Evolutionary conservation across 2,329 filamentous ascomycete genomes (phyloP), one percentile per base, ranked within the genome.

Genomic region (Claviceps maximensis): DNA sequence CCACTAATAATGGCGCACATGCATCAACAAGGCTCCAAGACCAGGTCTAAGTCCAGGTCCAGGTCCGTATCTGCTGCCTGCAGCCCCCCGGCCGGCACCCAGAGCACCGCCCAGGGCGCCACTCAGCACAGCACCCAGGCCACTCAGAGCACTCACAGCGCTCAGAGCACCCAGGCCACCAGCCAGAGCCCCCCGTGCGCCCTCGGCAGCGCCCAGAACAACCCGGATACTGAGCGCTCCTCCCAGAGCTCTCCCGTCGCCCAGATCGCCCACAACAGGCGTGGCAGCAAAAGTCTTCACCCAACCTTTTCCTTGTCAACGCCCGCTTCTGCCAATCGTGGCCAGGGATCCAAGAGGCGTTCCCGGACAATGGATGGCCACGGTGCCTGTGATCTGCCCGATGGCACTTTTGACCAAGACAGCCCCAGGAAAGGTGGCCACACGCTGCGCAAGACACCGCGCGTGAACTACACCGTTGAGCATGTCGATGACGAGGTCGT

Each of bases 361-460:
- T 70, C 69, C 50, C 70, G 70, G 49, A 71, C 68, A 52, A 70
- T 72, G 60, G 72, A 74, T n/a, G 66, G 60, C 55, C 65, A 60
- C 51, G 58, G 56, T 53, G 67, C 60, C 55, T 66, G 60, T 50
- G 58, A 56, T 52, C 61, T 67, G 33, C 61, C 60, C 46, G 60
- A 65, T 53, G 70, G 66, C 15, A 69, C 71, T n/a, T 73, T 74
- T 46, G 75, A 77, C 23, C 67, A 70, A 40, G 68, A 73, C 57
- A 73, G 71, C 54, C 78, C 73, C 51, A 73, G 69, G 52, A 82
- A 81, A 62, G 78, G 78, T 51, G 77, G 78, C 49, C 78, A 80
- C 65, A 78, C 77, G 36, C 71, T 82, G 31, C 72, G 78, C 57
- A 79, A 76, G 63, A 72, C 78, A 51, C 69, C 74, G 50, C 76